Conservation (phyloP, 2,329 filamentous ascomycete species). For the Epichloe baconii region DNA sequence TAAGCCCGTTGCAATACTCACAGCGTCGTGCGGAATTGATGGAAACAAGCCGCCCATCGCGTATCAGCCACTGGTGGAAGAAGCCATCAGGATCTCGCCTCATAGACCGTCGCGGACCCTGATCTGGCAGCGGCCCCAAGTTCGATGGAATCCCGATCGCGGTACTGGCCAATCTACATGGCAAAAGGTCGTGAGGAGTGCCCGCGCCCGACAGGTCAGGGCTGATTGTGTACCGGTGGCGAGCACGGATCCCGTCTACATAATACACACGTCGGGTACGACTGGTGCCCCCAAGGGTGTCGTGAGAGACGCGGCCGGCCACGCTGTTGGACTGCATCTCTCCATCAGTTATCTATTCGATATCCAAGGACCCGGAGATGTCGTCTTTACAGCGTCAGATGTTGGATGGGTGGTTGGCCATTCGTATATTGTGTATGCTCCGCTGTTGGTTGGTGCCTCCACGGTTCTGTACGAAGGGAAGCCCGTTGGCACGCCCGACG, state of each 20-base stretch:
- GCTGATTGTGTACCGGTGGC: conserved; percentile 66
- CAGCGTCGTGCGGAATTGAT: conserved; percentile 85
- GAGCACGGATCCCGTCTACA: conserved; percentile 71
- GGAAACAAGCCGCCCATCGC: conserved; percentile 64
- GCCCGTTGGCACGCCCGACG: conserved; percentile 76
- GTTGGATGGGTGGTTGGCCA: conserved; percentile 68
- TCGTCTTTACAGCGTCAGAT: conserved; percentile 61
- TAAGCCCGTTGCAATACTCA: conserved; percentile 62
- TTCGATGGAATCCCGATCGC: conserved; percentile 59
- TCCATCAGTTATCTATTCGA: conserved; percentile 75
- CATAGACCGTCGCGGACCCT: conserved; percentile 64
- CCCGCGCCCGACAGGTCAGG: conserved; percentile 50
- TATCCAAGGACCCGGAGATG: conserved; percentile 71
- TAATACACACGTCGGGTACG: conserved; percentile 80
- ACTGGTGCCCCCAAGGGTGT: conserved; percentile 78
- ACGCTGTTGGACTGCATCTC: conserved; percentile 73
- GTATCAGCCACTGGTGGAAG: conserved; percentile 68
- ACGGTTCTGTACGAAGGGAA: conserved; percentile 93
- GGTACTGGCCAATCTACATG: conserved; percentile 62
- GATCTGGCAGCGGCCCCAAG: conserved; percentile 72
- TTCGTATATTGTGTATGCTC: conserved; percentile 80
- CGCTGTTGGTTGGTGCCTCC: conserved; percentile 70
- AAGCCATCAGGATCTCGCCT: conserved; percentile 51
- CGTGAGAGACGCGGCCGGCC: conserved; percentile 68
- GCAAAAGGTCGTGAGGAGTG: conserved; percentile 63